Evolutionary conservation across 257 asterid genomes (phyloP), one percentile per base, ranked within the genome.

Genomic region (Penstemon davidsonii): DNA sequence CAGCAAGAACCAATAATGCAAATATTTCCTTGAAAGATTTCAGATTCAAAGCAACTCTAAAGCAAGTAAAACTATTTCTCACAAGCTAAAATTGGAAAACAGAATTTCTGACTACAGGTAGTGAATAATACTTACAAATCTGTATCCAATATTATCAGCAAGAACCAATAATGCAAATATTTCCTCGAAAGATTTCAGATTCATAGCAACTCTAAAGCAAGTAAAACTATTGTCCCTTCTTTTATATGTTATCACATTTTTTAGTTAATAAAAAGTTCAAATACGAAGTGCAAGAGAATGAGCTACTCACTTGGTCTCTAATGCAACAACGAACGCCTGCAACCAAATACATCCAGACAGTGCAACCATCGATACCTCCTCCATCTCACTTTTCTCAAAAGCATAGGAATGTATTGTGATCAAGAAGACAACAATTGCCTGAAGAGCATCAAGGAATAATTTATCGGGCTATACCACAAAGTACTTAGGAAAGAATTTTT

Each of bases 321-420:
- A 25, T 51, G 96, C 95, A 69, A 94, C 90, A 42, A 94, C 99
- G 78, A 94, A 94, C 47, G 97, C 99, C 79, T 90, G 99, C 86
- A 94, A 75, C 99, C 99, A 94, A 77, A 94, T 91, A 80, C 99
- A 94, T 72, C 97, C 97, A 38, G 99, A 94, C 19, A 94, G 91
- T 62, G 92, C 99, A 73, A 94, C 99, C 96, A 94, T 87, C 4
- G 97, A 87, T 60, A 89, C 84, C 88, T 94, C 99, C 82, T 94
- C 99, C 97, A 94, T 87, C 86, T 91, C 97, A 79, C 95, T 88
- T 77, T 87, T 94, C 88, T 94, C 99, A 70, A 79, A 73, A 64
- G 96, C 92, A 73, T 88, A 94, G 33, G 96, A 67, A 71, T 91
- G 96, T 68, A 88, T 87, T 73, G 96, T 84, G 83, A 94, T 88